Base-by-base conservation (phyloP, 2,329 filamentous ascomycete species). In the Graphiopsis chlorocephala region DNA sequence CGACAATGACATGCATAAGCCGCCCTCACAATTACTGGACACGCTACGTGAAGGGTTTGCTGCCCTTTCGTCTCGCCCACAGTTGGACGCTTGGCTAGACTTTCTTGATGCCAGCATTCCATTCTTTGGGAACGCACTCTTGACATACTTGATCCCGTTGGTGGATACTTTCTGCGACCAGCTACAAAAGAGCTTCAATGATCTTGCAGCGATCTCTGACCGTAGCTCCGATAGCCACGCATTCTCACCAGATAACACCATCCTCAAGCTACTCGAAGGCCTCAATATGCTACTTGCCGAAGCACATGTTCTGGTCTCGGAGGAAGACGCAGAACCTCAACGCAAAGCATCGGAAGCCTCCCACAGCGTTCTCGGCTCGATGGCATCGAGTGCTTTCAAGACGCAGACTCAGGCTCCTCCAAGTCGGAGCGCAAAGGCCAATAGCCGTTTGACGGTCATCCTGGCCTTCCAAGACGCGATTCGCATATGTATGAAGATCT, bases 401-500 rank as follows among this genome's bases (percentile, higher is more conserved):
- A 86, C 90, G 0, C 93, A 97, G 65, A 83, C 86, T 0, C 88
- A 85, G 1, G 83, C 86, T 1, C 88, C 86, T 1, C 69, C 72
- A 66, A 85, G 87, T n/a, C 88, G 93, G 57, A 92, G 89, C 65
- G 87, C 89, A 8, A 93, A 91, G n/a, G 93, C 93, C 10, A 99
- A 98, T 73, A 94, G 95, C 71, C 87, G 94, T 53, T 83, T 99
- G 25, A 98, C 95, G 0, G 94, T 99, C 23, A 84, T 97, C 50
- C 83, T 99, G n/a, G 96, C 93, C 12, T 97, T 99, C 75, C 94
- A 98, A 76, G 96, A 99, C 75, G 92, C 93, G 1, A 92, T 98
- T 65, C 88, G 92, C 26, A 91, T 96, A 58, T 97, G 93, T 77
- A 96, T 96, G 75, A 87, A 84, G 14, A 97, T 99, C 61, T 99